Evolutionary conservation across 805 yeast genomes (phyloP).

Genomic region (Ogataea siamensis): DNA sequence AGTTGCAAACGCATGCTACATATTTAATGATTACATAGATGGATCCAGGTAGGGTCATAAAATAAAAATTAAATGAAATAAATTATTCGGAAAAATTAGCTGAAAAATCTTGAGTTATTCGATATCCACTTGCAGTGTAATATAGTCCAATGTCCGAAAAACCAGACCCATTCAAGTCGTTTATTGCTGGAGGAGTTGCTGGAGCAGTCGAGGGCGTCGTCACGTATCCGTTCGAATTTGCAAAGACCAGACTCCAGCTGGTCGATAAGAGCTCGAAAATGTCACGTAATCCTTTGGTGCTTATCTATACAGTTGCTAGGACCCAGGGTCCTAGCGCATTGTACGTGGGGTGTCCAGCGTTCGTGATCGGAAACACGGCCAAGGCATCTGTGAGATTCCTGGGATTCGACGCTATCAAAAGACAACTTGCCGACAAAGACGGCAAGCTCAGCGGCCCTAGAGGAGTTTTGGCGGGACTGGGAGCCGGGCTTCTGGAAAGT

Average conservation of each 20-base stretch:
- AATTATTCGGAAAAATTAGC: neutral
- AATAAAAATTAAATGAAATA: neutral
- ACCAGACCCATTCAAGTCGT: conserved; percentile 75
- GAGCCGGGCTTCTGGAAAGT: conserved; percentile 92
- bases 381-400: conserved; percentile 94
- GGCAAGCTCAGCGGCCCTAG: conserved; percentile 87
- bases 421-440: conserved; percentile 69
- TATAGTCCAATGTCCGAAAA: conserved; percentile 28
- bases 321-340: conserved; percentile 76
- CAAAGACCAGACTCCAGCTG: conserved; percentile 88
- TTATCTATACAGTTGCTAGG: conserved; percentile 71
- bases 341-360: conserved; percentile 96
- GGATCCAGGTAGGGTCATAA: neutral
- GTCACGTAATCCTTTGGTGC: conserved; percentile 79
- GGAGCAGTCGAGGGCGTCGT: conserved; percentile 93
- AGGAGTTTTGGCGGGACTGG: conserved; percentile 95
- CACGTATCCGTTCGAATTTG: conserved; percentile 96
- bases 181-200: conserved; percentile 93
- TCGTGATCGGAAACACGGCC: conserved; percentile 92
- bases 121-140: too few species aligned
- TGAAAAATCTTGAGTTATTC: neutral
- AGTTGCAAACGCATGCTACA: neutral
- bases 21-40: conserved; percentile 3
- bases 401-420: conserved; percentile 87
- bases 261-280: conserved; percentile 61